A percentile compares a stretch with the other conserved stretches of the same genome.
These are phyloP conservation scores for Schrenkiella parvula DNA, from an alignment of 345 rosid species.

Conservation along the genomic window DNA sequence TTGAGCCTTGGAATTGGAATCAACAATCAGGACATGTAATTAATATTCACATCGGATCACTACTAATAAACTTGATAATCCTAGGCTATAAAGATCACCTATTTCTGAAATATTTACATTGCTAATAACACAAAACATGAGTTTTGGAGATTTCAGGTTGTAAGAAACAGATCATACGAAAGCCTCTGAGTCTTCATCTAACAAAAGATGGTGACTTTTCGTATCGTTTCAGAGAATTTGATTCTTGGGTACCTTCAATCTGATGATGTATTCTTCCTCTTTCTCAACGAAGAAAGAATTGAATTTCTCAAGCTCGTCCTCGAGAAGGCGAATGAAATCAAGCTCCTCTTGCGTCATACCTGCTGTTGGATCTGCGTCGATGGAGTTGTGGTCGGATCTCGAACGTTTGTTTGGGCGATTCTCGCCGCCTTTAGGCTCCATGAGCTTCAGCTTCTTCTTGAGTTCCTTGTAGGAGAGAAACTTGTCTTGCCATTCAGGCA, in stretches of 20 bases:
- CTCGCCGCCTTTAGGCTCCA: slow-evolving; percentile 46
- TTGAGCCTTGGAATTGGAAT: neutral
- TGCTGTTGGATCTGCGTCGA: slow-evolving; percentile 20
- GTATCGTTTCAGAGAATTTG: no score
- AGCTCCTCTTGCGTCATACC: slow-evolving; percentile 63
- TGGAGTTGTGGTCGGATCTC: slow-evolving; percentile 36
- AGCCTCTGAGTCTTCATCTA: neutral
- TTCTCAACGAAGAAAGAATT: slow-evolving; percentile 85
- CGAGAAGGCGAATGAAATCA: slow-evolving; percentile 65
- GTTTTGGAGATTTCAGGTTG: neutral
- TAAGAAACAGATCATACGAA: neutral
- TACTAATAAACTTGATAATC: neutral
- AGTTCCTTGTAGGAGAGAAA: slow-evolving; percentile 94
- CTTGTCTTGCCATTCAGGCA: slow-evolving; percentile 95
- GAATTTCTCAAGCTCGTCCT: slow-evolving; percentile 88
- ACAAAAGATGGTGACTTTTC: no score
- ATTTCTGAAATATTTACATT: neutral
- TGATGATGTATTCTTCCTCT: slow-evolving; percentile 95
- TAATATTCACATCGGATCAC: neutral
- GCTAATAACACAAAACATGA: neutral
- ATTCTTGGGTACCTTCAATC: slow-evolving; percentile 57
- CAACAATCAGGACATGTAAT: neutral
- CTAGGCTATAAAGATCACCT: neutral
- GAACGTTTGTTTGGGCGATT: slow-evolving; percentile 52
- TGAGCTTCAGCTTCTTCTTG: slow-evolving; percentile 75